A percentile compares a stretch with the other conserved stretches of the same genome.
phyloP scores from a whole-genome alignment of 768 basidiomycete species.

The Hericium coralloides region DNA sequence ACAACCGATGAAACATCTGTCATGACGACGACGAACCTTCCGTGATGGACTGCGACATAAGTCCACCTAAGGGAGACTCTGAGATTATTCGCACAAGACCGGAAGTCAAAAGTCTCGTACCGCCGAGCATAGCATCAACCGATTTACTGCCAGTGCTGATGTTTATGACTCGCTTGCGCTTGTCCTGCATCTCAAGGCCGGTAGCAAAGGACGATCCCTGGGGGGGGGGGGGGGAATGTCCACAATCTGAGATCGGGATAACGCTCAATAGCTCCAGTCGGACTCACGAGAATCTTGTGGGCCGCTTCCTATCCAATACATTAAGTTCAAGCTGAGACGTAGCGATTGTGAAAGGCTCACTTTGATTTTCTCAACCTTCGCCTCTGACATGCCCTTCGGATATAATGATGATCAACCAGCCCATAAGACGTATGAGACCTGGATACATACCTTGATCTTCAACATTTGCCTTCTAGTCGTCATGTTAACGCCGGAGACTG shows the following conservation, averaged over 20 bases:
- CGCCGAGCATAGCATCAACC: constrained; percentile 84
- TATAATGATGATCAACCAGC: too few relatives aligned
- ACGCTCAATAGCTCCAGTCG: background rate
- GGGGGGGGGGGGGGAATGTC: too few relatives aligned
- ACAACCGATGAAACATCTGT: background rate
- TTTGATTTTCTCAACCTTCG: constrained; percentile 97
- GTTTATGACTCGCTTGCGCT: constrained; percentile 65
- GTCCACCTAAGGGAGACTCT: constrained; percentile 46
- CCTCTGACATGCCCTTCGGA: constrained; percentile 89
- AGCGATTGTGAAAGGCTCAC: constrained; percentile 24
- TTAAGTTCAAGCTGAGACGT: background rate
- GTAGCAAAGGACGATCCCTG: constrained; percentile 91
- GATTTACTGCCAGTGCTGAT: constrained; percentile 92
- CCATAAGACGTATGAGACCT: background rate
- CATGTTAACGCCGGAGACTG: constrained; percentile 83
- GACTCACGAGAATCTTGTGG: constrained; percentile 67
- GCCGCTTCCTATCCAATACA: constrained; percentile 63
- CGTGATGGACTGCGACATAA: constrained; percentile 89
- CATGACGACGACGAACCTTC: constrained; percentile 46
- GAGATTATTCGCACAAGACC: background rate
- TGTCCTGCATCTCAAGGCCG: constrained; percentile 85
- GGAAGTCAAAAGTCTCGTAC: constrained; percentile 30
- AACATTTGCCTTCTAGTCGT: constrained; percentile 82
- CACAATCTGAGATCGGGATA: constrained; percentile 1
- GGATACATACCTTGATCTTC: constrained; percentile 74